Percentiles rank a stretch among this genome's conserved stretches.
These are phyloP conservation scores for Lodderomyces theae DNA, from an alignment of 1,139 yeast genomes.

Conservation along the genomic window DNA sequence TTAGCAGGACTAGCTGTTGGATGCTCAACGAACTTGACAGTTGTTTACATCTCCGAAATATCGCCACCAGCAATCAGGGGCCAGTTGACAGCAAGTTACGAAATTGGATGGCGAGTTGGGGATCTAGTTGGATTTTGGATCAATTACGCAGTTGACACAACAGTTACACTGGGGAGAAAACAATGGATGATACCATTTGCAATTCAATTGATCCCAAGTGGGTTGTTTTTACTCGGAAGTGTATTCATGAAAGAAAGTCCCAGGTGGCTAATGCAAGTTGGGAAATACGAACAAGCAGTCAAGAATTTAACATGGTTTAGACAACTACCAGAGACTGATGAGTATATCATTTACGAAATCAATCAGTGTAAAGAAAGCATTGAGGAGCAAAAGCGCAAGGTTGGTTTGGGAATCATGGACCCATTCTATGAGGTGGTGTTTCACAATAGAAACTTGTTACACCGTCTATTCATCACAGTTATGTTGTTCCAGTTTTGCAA, in stretches of 20 bases:
- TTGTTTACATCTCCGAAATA: slow-evolving; percentile 41
- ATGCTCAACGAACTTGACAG: slow-evolving; percentile 40
- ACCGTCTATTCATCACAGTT: slow-evolving; percentile 33
- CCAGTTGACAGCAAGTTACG: slow-evolving; percentile 36
- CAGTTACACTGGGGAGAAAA: slow-evolving; percentile 22
- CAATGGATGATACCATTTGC: slow-evolving; percentile 49
- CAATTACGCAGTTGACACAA: slow-evolving; percentile 30
- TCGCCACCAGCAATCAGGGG: slow-evolving; percentile 44
- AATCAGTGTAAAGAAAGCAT: slow-evolving; percentile 26
- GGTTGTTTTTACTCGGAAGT: slow-evolving; percentile 35
- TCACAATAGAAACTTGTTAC: slow-evolving; percentile 26
- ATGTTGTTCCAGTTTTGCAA: slow-evolving; percentile 40
- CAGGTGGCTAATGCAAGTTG: slow-evolving; percentile 40
- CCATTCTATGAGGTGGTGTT: slow-evolving; percentile 37
- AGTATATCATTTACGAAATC: slow-evolving; percentile 37
- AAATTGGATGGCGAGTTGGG: slow-evolving; percentile 45
- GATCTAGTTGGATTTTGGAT: slow-evolving; percentile 47
- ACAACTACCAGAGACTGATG: slow-evolving; percentile 35
- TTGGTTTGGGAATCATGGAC: slow-evolving; percentile 40
- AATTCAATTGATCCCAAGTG: slow-evolving; percentile 42
- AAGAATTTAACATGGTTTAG: slow-evolving; percentile 39
- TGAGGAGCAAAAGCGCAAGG: slow-evolving; percentile 27
- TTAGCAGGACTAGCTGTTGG: slow-evolving; percentile 43
- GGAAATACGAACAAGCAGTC: slow-evolving; percentile 33
- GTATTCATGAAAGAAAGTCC: slow-evolving; percentile 40